phyloP scores from a whole-genome alignment of 2,329 filamentous ascomycete species.

The Monosporascus sp. region DNA sequence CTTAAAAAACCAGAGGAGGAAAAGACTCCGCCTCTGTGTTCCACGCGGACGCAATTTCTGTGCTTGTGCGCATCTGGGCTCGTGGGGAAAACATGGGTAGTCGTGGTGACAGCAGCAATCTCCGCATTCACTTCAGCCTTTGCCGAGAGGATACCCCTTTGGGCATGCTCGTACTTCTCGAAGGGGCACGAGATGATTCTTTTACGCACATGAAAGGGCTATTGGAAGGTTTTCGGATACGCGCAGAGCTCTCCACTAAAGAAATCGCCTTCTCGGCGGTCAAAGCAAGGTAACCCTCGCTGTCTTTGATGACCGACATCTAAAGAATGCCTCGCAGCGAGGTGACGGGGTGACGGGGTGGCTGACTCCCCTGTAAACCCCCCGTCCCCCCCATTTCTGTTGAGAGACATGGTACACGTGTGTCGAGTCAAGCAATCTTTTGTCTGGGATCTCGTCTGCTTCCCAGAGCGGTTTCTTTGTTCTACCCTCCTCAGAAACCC shows the following conservation, averaged over 20 bases:
- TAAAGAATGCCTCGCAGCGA: constrained; percentile 13
- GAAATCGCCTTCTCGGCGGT: constrained; percentile 24
- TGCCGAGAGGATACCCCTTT: constrained; percentile 16
- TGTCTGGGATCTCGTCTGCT: constrained; percentile 29
- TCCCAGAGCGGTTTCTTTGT: constrained; percentile 39
- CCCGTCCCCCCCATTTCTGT: constrained; percentile 16
- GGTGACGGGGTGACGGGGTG: constrained; percentile 8
- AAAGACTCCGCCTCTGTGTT: constrained; percentile 27
- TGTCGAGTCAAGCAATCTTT: constrained; percentile 49
- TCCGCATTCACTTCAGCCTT: constrained; percentile 27
- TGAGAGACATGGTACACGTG: constrained; percentile 38
- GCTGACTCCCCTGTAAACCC: constrained; percentile 7
- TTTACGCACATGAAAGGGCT: constrained; percentile 18
- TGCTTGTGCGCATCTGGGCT: constrained; percentile 34
- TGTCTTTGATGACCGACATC: constrained; percentile 17
- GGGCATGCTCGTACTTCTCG: constrained; percentile 30
- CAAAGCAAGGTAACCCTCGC: constrained; percentile 22
- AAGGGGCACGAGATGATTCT: constrained; percentile 29
- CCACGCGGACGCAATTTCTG: constrained; percentile 31
- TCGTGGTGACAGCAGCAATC: constrained; percentile 35
- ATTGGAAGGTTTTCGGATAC: constrained; percentile 27
- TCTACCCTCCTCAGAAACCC: constrained; percentile 32
- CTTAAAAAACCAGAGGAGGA: constrained; percentile 12
- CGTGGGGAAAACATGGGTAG: constrained; percentile 31
- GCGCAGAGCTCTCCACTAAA: constrained; percentile 28